Base-by-base conservation (phyloP, 306 rosid genomes). In the Prunus mongolica region DNA sequence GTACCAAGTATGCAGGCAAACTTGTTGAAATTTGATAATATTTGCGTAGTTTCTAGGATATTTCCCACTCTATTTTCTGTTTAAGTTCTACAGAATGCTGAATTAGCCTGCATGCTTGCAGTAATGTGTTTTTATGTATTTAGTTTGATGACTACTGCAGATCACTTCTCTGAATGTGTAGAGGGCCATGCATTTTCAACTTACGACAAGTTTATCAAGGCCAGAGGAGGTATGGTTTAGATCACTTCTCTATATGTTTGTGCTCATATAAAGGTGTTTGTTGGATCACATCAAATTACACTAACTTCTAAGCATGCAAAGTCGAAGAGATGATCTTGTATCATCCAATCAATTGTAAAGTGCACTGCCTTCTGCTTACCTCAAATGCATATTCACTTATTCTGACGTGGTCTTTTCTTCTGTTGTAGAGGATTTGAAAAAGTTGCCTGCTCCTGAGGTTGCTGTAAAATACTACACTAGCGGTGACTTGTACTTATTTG, bases 81-180 rank as follows among this genome's bases (percentile, higher is more conserved):
- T 62, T 62, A 9, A 20, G 62, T 22, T 56, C 20, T 3, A 2
- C 25, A 1, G 8, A 38, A 38, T 7, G 9, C 44, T 38, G 69
- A 72, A 62, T 67, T 55, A 63, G 20, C 57, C 65, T 71, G 50
- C 24, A 24, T 51, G 69, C 55, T 73, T 82, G 68, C 74, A 76
- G 41, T 76, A 72, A 62, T 67, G 61, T 73, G 72, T 68, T 55
- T 76, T 76, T 19, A 67, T 72, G 41, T 62, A 56, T 82, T 86
- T 73, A 34, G 76, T 78, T 65, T 72, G 38, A 70, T 86, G 32
- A 41, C 82, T 76, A 8, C 66, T 78, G 91, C 97, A 95, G 97
- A 95, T 89, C 99, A 95, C 85, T 88, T 95, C 49, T 95, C 99
- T 58, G 97, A 95, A 92, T 85, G 93, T 46, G 99, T 95, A 74